Base-by-base conservation (phyloP, 1,284 basidiomycete species). In the Mycena citricolor region DNA sequence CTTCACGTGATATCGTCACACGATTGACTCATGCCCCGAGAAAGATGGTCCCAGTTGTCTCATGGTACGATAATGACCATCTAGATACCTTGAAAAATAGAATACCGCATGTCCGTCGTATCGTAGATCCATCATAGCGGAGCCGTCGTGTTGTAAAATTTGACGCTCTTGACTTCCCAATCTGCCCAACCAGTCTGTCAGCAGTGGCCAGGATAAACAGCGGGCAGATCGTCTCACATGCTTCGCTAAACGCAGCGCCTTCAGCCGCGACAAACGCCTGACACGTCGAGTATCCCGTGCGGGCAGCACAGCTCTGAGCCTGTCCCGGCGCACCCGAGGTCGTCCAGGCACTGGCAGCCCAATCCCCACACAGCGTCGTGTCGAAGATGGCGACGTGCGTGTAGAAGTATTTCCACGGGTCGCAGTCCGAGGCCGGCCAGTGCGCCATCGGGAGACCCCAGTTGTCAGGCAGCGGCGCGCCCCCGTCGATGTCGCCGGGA, bases 231-330 rank as follows among this genome's bases (percentile, higher is more conserved):
- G 20, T 77, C 83, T 71, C 60, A 89, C 88, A 94, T 56, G 91
- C 91, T 55, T 94, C 73, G 8, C 59, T 58, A 62, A 94, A 86
- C 4, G 86, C 71, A 32, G 70, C 69, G 25, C 92, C 91, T 44
- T 77, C 77, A 40, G 77, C 77, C 51, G 72, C 72, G 16, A 94
- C 82, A 61, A 83, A 95, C 21, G 80, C 79, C 43, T 81, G 71
- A 56, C 92, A 95, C 8, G 84, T 86, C 25, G 80, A 66, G 62
- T 81, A 83, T 34, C 90, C 90, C 13, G 92, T 94, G 54, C 76
- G 71, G 55, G 80, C 68, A n/a, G 87, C 86, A 59, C 92, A 95
- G 58, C 84, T 89, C 61, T 83, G 74, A 5, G 77, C 78, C 66
- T 93, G 88, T 38, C 91, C 90, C 5, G 87, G 86, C 48, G 82